Evolutionary conservation across 768 basidiomycete species (phyloP).

Genomic region (Hypholoma fasciculare): DNA sequence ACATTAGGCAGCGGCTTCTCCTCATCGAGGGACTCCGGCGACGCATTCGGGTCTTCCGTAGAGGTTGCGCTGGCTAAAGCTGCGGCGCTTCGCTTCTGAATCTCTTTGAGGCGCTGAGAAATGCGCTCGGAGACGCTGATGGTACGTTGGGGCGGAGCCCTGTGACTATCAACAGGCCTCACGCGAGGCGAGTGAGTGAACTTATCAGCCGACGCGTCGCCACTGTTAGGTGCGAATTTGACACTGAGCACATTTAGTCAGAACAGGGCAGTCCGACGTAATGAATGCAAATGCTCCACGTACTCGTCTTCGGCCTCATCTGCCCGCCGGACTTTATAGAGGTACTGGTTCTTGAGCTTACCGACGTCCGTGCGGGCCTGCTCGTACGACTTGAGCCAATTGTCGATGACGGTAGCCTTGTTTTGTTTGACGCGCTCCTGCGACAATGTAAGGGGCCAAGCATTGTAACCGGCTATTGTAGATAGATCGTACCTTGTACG

Average conservation of each 20-base stretch:
- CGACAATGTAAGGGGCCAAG: conserved; percentile 7
- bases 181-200: conserved; percentile 82
- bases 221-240: conserved; percentile 78
- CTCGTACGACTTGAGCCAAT: conserved; percentile 72
- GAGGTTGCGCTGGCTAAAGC: conserved; percentile 30
- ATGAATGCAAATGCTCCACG: conserved; percentile 29
- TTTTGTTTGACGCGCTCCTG: conserved; percentile 66
- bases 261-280: conserved; percentile 6
- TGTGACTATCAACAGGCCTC: conserved; percentile 53
- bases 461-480: neutral
- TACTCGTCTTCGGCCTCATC: conserved; percentile 96
- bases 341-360: conserved; percentile 76
- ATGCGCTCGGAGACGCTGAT: conserved; percentile 88
- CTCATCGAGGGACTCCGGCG: conserved; percentile 24
- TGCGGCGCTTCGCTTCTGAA: conserved; percentile 59
- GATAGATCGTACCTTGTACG: conserved; percentile 56
- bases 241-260: conserved; percentile 47
- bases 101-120: conserved; percentile 76
- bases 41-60: conserved; percentile 29
- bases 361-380: conserved; percentile 64
- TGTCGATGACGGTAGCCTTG: conserved; percentile 57
- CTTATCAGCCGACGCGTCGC: conserved; percentile 54
- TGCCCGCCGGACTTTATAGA: conserved; percentile 76
- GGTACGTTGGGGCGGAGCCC: conserved; percentile 58
- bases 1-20: conserved; percentile 50